These are phyloP conservation scores for Pterocarpus macrocarpus DNA, from an alignment of 306 rosid genomes.

Conservation along the genomic window DNA sequence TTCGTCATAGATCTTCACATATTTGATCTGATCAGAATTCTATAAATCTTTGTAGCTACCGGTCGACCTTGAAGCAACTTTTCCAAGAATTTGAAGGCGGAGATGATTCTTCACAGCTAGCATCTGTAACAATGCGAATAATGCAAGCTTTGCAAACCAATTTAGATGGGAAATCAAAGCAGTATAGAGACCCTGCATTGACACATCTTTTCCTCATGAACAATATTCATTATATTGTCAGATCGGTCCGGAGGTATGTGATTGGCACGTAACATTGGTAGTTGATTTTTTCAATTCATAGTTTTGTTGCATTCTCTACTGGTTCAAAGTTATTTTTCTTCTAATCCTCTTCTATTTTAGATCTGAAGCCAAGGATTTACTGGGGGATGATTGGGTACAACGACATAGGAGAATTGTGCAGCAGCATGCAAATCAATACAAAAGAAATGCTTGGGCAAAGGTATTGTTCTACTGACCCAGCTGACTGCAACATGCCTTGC, in stretches of 20 bases:
- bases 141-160: constrained; percentile 98
- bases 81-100: constrained; percentile 86
- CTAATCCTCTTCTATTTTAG: constrained; percentile 55
- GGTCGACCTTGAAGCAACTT: constrained; percentile 96
- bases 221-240: constrained; percentile 95
- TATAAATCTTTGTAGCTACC: constrained; percentile 70
- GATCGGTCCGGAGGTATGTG: constrained; percentile 94
- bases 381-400: constrained; percentile 99
- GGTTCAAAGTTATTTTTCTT: constrained; percentile 18
- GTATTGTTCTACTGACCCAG: constrained; percentile 50
- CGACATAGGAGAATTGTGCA: constrained; percentile 94
- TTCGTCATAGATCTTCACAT: constrained; percentile 14
- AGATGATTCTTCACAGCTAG: constrained; percentile 81
- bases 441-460: constrained; percentile 97
- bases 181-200: constrained; percentile 84
- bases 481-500: not conserved
- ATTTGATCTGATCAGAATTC: constrained; percentile 38
- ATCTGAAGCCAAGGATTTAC: constrained; percentile 98
- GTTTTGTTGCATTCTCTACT: constrained; percentile 34
- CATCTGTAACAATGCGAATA: constrained; percentile 89
- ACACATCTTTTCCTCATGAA: constrained; percentile 97
- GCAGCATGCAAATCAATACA: constrained; percentile 97
- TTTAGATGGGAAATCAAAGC: constrained; percentile 97
- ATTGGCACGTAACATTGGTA: constrained; percentile 1
- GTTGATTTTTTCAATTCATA: constrained; percentile 37